phyloP scores from a whole-genome alignment of 2,329 filamentous ascomycete genomes.

The Colletotrichum godetiae region DNA sequence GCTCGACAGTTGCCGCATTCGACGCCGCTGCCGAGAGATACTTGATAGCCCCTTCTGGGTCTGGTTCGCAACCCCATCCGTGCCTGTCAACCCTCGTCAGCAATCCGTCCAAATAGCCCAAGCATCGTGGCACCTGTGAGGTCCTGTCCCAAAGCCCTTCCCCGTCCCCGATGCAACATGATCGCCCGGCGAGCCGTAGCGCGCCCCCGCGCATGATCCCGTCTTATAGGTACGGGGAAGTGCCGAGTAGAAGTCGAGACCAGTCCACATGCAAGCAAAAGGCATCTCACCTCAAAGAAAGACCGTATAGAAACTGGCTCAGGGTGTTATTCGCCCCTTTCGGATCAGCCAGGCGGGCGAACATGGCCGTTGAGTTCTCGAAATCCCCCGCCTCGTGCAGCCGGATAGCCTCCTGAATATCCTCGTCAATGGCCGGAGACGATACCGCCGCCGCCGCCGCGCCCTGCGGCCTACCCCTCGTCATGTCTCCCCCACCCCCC shows the following conservation, averaged over 20 bases:
- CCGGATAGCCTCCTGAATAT: constrained; percentile 95
- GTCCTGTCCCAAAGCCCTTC: neutral
- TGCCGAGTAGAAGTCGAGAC: constrained; percentile 11
- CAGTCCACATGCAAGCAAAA: constrained; percentile 5
- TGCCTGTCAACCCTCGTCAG: constrained; percentile 67
- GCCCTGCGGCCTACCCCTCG: constrained; percentile 34
- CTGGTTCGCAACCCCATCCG: constrained; percentile 87
- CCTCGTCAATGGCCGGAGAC: constrained; percentile 68
- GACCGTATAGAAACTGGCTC: constrained; percentile 94
- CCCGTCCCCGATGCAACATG: neutral
- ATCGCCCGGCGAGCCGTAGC: constrained; percentile 9
- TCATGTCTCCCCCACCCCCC: constrained; percentile 18
- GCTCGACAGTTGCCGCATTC: constrained; percentile 89
- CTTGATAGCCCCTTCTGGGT: constrained; percentile 79
- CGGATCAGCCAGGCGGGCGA: constrained; percentile 85
- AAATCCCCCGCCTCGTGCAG: constrained; percentile 89
- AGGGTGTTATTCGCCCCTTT: constrained; percentile 90
- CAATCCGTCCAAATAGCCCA: constrained; percentile 1
- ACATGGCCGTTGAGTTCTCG: constrained; percentile 83
- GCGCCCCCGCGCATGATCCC: neutral
- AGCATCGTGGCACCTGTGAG: constrained; percentile 6
- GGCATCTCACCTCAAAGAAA: constrained; percentile 81
- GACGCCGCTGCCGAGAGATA: constrained; percentile 91
- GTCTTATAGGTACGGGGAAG: neutral
- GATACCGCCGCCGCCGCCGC: constrained; percentile 48